Percentiles rank a stretch among this genome's conserved stretches.
Evolutionary conservation across 495 filamentous ascomycete species (phyloP).

Genomic region (Penicillium longicatenatum): DNA sequence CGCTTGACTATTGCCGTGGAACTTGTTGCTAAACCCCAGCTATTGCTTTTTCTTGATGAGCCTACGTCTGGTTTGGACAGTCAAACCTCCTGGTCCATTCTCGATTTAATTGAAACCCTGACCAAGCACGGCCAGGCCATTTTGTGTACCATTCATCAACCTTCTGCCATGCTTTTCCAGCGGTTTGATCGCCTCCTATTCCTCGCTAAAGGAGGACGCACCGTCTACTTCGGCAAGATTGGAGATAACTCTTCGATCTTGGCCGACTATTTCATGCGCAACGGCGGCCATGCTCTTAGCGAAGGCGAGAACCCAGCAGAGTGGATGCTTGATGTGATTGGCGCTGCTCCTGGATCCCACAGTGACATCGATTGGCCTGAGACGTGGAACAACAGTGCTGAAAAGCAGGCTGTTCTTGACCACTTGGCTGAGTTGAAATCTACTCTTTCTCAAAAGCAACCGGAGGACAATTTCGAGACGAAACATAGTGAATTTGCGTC

Average conservation of each 20-base stretch:
- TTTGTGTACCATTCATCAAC: slow-evolving; percentile 93
- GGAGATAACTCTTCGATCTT: slow-evolving; percentile 70
- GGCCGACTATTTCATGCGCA: slow-evolving; percentile 73
- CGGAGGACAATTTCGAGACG: slow-evolving; percentile 39
- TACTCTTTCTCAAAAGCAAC: slow-evolving; percentile 38
- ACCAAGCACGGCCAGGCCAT: slow-evolving; percentile 85
- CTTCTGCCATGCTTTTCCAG: slow-evolving; percentile 87
- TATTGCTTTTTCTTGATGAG: slow-evolving; percentile 90
- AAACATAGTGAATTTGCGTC: slow-evolving; percentile 53
- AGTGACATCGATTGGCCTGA: slow-evolving; percentile 79
- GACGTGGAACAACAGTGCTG: slow-evolving; percentile 71
- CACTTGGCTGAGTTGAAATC: slow-evolving; percentile 68
- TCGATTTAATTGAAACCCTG: slow-evolving; percentile 75
- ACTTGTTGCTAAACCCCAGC: slow-evolving; percentile 80
- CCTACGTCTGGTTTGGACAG: slow-evolving; percentile 38
- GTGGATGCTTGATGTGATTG: slow-evolving; percentile 90
- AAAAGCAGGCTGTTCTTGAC: slow-evolving; percentile 61
- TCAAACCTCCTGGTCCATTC: slow-evolving; percentile 71
- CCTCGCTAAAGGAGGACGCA: slow-evolving; percentile 64
- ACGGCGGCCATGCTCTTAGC: slow-evolving; percentile 68
- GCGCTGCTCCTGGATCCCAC: slow-evolving; percentile 75
- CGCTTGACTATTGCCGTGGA: slow-evolving; percentile 89
- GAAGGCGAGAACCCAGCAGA: slow-evolving; percentile 77
- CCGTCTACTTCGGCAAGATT: slow-evolving; percentile 86
- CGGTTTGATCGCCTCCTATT: slow-evolving; percentile 87